Conservation (phyloP, 768 basidiomycete genomes). For the Mrakia frigida region DNA sequence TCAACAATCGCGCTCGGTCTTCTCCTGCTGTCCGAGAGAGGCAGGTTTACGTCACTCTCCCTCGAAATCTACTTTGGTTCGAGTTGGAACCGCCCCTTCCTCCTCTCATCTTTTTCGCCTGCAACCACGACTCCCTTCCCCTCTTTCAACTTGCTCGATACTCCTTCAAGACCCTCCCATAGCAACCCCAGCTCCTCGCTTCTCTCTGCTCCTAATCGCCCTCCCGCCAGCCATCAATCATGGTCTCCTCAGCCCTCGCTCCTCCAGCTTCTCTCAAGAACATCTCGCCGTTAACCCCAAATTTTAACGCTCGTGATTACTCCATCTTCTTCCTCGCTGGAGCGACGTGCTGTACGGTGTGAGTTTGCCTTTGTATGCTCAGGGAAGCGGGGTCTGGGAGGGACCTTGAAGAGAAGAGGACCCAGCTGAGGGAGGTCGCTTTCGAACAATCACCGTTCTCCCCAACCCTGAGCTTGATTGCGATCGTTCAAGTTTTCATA, state of each 20-base stretch:
- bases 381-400: too few relatives aligned
- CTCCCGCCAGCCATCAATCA: background rate
- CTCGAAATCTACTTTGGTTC: too few relatives aligned
- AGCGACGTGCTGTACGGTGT: conserved; percentile 56
- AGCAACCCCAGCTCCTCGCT: too few relatives aligned
- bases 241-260: background rate
- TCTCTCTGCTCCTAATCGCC: too few relatives aligned
- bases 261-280: background rate
- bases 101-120: too few relatives aligned
- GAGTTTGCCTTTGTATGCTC: background rate
- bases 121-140: background rate
- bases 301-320: conserved; percentile 56
- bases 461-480: too few relatives aligned
- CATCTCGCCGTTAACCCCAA: conserved; percentile 39
- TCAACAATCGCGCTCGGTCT: background rate
- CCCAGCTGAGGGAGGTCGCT: too few relatives aligned
- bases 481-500: too few relatives aligned
- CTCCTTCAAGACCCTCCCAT: background rate
- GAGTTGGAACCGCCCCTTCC: too few relatives aligned
- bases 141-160: background rate
- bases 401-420: too few relatives aligned
- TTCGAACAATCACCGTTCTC: too few relatives aligned
- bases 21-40: background rate
- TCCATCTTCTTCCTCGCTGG: conserved; percentile 35
- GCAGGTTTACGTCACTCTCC: too few relatives aligned